Evolutionary conservation across 106 monocot genomes (phyloP).

Genomic region (Phalaenopsis aphrodite): DNA sequence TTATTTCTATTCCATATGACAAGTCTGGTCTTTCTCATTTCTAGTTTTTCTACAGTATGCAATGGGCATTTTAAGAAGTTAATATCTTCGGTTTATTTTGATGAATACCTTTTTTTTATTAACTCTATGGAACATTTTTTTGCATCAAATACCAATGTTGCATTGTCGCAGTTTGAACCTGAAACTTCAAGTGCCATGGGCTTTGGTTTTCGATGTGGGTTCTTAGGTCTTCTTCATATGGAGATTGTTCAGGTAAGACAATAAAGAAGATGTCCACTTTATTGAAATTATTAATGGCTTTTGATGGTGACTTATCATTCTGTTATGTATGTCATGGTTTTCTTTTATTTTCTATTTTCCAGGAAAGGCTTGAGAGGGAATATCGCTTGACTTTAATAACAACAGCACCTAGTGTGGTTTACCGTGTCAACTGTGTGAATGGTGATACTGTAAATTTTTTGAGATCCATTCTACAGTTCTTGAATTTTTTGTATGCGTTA

Average conservation of each 20-base stretch:
- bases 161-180: conserved; percentile 70
- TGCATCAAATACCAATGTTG: background rate
- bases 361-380: conserved; percentile 99
- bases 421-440: conserved; percentile 59
- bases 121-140: background rate
- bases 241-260: conserved; percentile 95
- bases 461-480: conserved; percentile 1
- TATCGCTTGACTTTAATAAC: conserved; percentile 92
- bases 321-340: background rate
- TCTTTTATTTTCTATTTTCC: conserved; percentile 12
- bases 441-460: conserved; percentile 74
- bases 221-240: conserved; percentile 95
- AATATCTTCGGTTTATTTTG: background rate
- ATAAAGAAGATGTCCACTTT: background rate
- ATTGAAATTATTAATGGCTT: background rate
- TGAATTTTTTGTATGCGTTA: no score
- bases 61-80: background rate
- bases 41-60: background rate
- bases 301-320: background rate
- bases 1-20: background rate
- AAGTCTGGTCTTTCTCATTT: background rate
- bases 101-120: background rate
- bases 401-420: conserved; percentile 99
- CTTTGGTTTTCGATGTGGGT: conserved; percentile 98
- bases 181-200: conserved; percentile 98